Evolutionary conservation across 75 land plant genomes (phyloP).

Genomic region (Chamaecyparis obtusa): DNA sequence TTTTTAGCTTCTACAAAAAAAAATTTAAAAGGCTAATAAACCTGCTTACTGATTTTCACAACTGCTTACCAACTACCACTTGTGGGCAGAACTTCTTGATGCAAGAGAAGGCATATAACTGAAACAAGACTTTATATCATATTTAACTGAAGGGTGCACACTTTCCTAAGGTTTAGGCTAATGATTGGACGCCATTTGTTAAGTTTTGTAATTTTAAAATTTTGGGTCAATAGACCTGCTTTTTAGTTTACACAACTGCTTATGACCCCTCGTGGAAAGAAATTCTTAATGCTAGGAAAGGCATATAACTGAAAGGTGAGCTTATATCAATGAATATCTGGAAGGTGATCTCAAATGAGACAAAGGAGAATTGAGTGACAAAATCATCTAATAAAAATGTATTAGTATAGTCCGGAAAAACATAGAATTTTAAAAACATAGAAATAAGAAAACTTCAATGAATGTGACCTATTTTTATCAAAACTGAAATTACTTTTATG

Average conservation of each 20-base stretch:
- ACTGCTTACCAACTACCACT: not conserved
- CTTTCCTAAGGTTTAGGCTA: not conserved
- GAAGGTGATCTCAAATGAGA: not conserved
- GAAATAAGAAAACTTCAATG: not conserved
- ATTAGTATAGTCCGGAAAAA: not conserved
- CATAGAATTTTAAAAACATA: not conserved
- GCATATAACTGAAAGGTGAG: too few relatives aligned
- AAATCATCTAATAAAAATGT: not conserved
- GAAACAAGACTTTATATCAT: not conserved
- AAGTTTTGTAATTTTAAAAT: not conserved
- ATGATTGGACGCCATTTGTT: not conserved
- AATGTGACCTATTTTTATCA: not conserved
- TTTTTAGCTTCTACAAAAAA: not conserved
- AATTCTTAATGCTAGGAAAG: not conserved
- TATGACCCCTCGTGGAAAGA: not conserved
- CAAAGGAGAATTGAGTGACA: not conserved
- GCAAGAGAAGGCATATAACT: not conserved
- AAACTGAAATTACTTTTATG: too few relatives aligned
- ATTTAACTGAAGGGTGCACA: not conserved
- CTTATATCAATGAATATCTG: not conserved
- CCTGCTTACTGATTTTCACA: not conserved
- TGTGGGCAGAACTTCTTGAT: not conserved
- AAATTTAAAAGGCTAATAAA: not conserved
- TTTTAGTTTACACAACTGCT: not conserved
- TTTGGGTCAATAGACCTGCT: not conserved